Base-by-base conservation (phyloP, 371 early-diverging fungal species). In the Zychaea mexicana region DNA sequence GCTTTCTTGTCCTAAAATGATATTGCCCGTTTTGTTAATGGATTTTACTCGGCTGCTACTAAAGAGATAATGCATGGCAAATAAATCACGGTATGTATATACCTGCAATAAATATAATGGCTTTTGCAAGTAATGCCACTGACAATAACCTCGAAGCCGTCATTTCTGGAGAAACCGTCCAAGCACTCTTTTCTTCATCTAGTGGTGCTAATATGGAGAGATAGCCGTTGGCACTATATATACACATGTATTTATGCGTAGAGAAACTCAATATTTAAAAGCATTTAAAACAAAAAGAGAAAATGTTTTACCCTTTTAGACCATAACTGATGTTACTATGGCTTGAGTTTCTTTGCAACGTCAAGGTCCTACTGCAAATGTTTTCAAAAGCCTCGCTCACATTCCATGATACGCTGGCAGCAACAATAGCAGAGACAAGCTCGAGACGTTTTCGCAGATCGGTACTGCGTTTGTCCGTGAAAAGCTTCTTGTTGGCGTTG, bases 161-260 rank as follows among this genome's bases (percentile, higher is more conserved):
- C 71, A 87, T 66, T 3, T 85, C 82, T 2, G 86, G 70, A 0
- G 90, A 91, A 6, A 89, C 66, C 1, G 66, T 77, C 92, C 92
- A 92, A 1, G 79, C 71, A 3, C 66, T 67, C 6, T 71, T 68
- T 39, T 77, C 71, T 21, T 65, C 73, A 6, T 60, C 61, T 2
- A 60, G 17, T 0, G 88, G 83, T 2, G 85, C 79, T 21, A 87
- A 52, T 8, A 92, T 52, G 1, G 91, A 88, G 15, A 90, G 57
- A 64, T 85, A 85, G 1, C 91, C 86, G 27, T 86, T 71, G 2
- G 73, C 71, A 9, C 77, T 79, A 46, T 19, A 39, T 17, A 15
- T 15, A 42, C 13, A 15, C n/a, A 12, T 42, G 4, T 42, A 15
- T 39, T 8, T 39, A n/a, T n/a, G n/a, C 15, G 4, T 12, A 5